Percentiles rank a stretch among this genome's conserved stretches.
Conservation (phyloP, 2,329 filamentous ascomycete species). For the Alternaria brassicae region DNA sequence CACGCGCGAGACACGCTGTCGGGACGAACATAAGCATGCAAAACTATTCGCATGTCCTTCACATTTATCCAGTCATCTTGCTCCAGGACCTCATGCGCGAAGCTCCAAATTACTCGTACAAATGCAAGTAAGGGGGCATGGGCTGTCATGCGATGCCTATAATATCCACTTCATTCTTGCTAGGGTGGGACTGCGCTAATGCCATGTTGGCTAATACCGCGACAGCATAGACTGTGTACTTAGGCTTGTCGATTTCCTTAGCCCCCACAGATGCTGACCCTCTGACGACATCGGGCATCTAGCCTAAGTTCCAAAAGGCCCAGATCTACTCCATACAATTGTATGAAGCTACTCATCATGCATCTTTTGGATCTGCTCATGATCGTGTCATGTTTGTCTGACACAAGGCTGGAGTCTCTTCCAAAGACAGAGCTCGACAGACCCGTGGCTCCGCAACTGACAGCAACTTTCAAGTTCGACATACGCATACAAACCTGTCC, state of each 20-base stretch:
- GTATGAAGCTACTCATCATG: neutral
- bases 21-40: conserved; percentile 23
- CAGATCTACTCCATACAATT: neutral
- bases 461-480: conserved; percentile 3
- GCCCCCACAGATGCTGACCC: neutral
- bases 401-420: neutral
- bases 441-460: neutral
- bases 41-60: conserved; percentile 8
- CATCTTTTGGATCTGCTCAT: conserved; percentile 4
- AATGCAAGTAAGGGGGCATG: conserved; percentile 20
- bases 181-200: conserved; percentile 6
- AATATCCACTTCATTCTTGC: neutral
- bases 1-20: conserved; percentile 29
- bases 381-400: conserved; percentile 13
- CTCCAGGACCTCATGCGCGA: conserved; percentile 9
- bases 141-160: neutral
- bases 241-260: neutral
- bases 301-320: conserved; percentile 8
- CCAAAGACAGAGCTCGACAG: neutral
- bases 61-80: conserved; percentile 5
- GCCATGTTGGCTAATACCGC: neutral
- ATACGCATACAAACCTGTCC: neutral
- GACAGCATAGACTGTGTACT: conserved; percentile 1
- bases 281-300: conserved; percentile 14
- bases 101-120: conserved; percentile 12